A percentile compares a stretch with the other conserved stretches of the same genome.
phyloP scores from a whole-genome alignment of 345 rosid genomes.

The Arabidopsis suecica region DNA sequence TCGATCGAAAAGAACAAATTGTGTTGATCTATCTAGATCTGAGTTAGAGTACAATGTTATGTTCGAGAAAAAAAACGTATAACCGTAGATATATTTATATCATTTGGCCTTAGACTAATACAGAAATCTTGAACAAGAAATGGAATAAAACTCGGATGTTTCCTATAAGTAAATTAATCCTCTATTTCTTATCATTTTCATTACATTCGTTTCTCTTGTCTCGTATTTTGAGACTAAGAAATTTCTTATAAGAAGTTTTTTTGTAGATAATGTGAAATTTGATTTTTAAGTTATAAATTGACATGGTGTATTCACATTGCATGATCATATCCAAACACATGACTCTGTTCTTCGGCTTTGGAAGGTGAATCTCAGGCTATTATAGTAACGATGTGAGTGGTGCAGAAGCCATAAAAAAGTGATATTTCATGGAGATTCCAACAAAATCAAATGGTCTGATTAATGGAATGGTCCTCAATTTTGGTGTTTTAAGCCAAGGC shows the following conservation, averaged over 20 bases:
- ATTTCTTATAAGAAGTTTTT: no score
- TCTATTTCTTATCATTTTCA: background rate
- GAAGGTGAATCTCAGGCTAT: background rate
- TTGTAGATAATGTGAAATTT: no score
- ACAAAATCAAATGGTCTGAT: no score
- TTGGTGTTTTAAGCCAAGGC: no score
- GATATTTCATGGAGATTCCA: no score
- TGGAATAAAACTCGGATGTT: background rate
- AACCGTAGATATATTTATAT: background rate
- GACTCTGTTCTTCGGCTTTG: background rate
- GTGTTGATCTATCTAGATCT: conserved; percentile 1
- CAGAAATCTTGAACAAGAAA: background rate
- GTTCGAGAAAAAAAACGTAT: background rate
- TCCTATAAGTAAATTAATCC: background rate
- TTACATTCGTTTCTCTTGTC: background rate
- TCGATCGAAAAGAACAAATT: background rate
- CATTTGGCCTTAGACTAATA: background rate
- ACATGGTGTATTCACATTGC: background rate
- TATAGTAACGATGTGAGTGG: no score
- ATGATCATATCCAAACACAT: conserved; percentile 7
- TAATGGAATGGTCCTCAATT: no score
- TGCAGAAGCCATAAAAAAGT: no score
- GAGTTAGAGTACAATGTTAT: background rate
- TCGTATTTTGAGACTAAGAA: background rate
- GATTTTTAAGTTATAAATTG: no score